Conservation (phyloP, 2,329 filamentous ascomycete genomes). For the Claviceps maximensis region DNA sequence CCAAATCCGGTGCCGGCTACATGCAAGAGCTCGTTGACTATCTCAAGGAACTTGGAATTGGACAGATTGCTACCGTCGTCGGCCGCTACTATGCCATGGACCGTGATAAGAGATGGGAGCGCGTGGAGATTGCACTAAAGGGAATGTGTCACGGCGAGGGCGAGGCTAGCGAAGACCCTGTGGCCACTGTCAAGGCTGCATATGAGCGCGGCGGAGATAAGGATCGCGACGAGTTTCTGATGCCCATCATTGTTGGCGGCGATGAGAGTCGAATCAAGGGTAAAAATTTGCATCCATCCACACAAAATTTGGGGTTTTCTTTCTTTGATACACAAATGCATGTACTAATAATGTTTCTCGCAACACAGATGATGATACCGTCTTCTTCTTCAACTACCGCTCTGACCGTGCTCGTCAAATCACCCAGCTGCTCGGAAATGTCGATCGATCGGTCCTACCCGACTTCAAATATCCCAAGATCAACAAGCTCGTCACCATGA, state of each 20-base stretch:
- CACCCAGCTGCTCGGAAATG: slow-evolving; percentile 81
- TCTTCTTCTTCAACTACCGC: slow-evolving; percentile 99
- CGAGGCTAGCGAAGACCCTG: slow-evolving; percentile 70
- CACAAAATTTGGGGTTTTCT: too few species aligned
- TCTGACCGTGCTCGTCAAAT: slow-evolving; percentile 95
- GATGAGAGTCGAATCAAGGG: slow-evolving; percentile 75
- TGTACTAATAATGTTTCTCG: slow-evolving; percentile 5
- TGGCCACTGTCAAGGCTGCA: slow-evolving; percentile 73
- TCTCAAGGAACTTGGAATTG: slow-evolving; percentile 70
- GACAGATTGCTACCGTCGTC: slow-evolving; percentile 83
- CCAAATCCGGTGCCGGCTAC: slow-evolving; percentile 81
- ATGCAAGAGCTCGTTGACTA: slow-evolving; percentile 75
- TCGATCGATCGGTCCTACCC: slow-evolving; percentile 79
- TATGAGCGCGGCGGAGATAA: slow-evolving; percentile 56
- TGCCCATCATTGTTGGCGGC: slow-evolving; percentile 89
- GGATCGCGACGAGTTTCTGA: slow-evolving; percentile 95
- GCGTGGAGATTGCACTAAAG: slow-evolving; percentile 80
- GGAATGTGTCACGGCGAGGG: slow-evolving; percentile 78
- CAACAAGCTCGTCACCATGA: slow-evolving; percentile 83
- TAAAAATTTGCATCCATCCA: slow-evolving; percentile 22
- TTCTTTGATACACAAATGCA: not conserved
- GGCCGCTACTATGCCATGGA: slow-evolving; percentile 99
- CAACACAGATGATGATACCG: slow-evolving; percentile 63
- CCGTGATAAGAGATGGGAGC: slow-evolving; percentile 98
- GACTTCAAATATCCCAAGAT: slow-evolving; percentile 93